phyloP scores from a whole-genome alignment of 202 grass and related monocot species.

The Alloteropsis angusta region DNA sequence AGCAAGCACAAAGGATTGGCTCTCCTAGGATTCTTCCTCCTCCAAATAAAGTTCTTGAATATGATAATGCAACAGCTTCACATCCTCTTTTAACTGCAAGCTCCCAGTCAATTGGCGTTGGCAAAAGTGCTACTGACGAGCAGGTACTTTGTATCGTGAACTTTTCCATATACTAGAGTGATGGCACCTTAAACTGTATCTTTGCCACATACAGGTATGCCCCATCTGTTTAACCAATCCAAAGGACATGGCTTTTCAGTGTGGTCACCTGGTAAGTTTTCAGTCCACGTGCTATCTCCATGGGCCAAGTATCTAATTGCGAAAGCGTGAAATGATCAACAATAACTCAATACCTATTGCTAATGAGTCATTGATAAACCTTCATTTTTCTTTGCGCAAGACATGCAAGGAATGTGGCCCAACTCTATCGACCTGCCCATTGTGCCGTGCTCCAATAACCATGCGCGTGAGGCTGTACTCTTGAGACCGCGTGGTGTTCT shows the following conservation, averaged over 20 bases:
- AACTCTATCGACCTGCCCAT: conserved; percentile 57
- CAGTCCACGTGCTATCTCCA: background rate
- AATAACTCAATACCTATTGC: background rate
- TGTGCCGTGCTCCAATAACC: conserved; percentile 56
- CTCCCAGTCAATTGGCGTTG: conserved; percentile 10
- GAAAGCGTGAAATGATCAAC: background rate
- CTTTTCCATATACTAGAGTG: background rate
- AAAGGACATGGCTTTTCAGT: conserved; percentile 93
- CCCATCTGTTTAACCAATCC: conserved; percentile 90
- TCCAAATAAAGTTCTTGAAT: conserved; percentile 55
- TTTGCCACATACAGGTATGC: conserved; percentile 49
- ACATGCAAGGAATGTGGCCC: conserved; percentile 89
- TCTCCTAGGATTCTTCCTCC: conserved; percentile 67
- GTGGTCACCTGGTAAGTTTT: conserved; percentile 83
- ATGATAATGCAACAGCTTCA: conserved; percentile 42
- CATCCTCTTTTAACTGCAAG: conserved; percentile 24
- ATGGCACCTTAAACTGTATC: background rate
- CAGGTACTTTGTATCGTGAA: conserved; percentile 32
- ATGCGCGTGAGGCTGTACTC: conserved; percentile 57
- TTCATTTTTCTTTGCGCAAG: conserved; percentile 32
- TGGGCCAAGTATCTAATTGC: background rate
- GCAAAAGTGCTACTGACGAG: conserved; percentile 35
- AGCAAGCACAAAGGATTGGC: conserved; percentile 20
- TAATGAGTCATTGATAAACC: background rate
- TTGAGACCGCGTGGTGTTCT: background rate